Percentiles rank a stretch among this genome's conserved stretches.
These are phyloP conservation scores for Fusarium incarnatum DNA, from an alignment of 2,329 filamentous ascomycete genomes.

Conservation along the genomic window DNA sequence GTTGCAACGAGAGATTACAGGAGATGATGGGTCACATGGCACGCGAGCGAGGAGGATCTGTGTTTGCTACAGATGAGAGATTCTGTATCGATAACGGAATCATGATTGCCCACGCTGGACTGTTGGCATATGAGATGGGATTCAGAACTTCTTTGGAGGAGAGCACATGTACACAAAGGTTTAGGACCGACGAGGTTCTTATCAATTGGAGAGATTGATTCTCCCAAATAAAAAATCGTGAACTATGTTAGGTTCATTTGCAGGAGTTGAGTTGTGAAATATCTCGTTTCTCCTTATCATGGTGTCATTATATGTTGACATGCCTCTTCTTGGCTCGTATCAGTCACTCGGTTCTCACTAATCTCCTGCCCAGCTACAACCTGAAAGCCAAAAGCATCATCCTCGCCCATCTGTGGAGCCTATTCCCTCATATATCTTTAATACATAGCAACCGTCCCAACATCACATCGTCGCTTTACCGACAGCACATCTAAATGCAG, in stretches of 20 bases:
- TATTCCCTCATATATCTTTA: background rate
- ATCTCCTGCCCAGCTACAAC: background rate
- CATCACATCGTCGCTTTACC: slow-evolving; percentile 26
- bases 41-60: slow-evolving; percentile 84
- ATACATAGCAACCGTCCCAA: slow-evolving; percentile 15
- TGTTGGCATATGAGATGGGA: slow-evolving; percentile 86
- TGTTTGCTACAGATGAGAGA: slow-evolving; percentile 94
- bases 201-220: slow-evolving; percentile 80
- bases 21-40: slow-evolving; percentile 99
- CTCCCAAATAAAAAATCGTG: background rate
- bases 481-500: slow-evolving; percentile 4
- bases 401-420: background rate
- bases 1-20: slow-evolving; percentile 93
- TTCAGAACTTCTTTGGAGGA: slow-evolving; percentile 82
- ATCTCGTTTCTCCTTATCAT: background rate
- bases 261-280: slow-evolving; percentile 4
- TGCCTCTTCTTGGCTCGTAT: slow-evolving; percentile 1
- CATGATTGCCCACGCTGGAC: slow-evolving; percentile 97
- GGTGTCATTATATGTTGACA: background rate
- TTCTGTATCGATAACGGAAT: slow-evolving; percentile 99
- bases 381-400: background rate
- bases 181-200: slow-evolving; percentile 84
- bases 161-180: slow-evolving; percentile 85
- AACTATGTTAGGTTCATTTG: slow-evolving; percentile 2
- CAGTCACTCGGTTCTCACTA: background rate